Base-by-base conservation (phyloP, 2,329 filamentous ascomycete genomes). In the Aureobasidium sp. region DNA sequence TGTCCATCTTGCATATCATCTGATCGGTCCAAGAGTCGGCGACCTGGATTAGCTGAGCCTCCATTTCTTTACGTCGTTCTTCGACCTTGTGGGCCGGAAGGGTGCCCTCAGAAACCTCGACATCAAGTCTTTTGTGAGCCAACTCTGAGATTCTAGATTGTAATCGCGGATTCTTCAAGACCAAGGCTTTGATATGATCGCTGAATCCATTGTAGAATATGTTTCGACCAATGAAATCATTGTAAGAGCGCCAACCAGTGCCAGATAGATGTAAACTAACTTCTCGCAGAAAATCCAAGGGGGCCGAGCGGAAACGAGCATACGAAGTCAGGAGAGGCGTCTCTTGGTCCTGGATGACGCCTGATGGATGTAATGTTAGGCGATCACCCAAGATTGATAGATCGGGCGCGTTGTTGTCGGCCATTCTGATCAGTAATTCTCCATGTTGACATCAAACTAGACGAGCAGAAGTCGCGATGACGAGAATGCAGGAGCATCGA, bases 1-100 rank as follows among this genome's bases (percentile, higher is more conserved):
- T 95, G 75, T 99, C 94, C 82, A 97, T 93, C 77, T 99, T 99
- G 83, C 93, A 97, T 65, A 99, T 97, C 94, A 99, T 97, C 66
- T 88, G 85, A 71, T 96, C 91, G 27, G 91, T 90, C 83, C 94
- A 87, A 67, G 88, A 87, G 66, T 94, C 90, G 4, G 90, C 89
- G 5, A 97, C 87, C 70, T 96, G 87, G 61, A 86, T 82, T 50
- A 99, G 78, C 63, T 87, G 87, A 41, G 80, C 79, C 70, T 91
- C 86, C 62, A 97, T 84, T 68, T 88, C 85, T 47, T 65, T 65
- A 57, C 85, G 82, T 57, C 94, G 80, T 72, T 84, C 79, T 64
- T 77, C 69, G 50, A 75, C 70, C 70, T 82, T 83, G 27, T 51
- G 26, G 12, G 10, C 23, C 2, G 57, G 27, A 41, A 93, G 72